Conservation (phyloP, 75 land plant genomes). For the Ceratopteris richardii region DNA sequence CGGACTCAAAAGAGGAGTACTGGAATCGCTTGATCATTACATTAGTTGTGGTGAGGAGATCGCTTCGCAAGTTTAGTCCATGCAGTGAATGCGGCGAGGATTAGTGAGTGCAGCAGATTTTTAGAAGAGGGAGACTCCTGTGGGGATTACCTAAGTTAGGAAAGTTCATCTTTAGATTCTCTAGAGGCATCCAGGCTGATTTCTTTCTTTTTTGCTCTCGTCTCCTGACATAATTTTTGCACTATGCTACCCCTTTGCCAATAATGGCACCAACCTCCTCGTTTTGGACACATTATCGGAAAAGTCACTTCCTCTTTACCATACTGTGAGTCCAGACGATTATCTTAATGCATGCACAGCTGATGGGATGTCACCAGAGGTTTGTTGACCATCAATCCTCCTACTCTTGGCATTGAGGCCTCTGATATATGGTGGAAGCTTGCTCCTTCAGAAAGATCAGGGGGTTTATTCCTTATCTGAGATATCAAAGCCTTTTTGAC, state of each 20-base stretch:
- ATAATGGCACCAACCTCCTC: constrained; percentile 72
- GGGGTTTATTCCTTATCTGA: constrained; percentile 31
- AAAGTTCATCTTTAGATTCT: constrained; percentile 58
- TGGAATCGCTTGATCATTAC: no score
- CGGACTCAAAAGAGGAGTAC: no score
- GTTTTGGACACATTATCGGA: constrained; percentile 55
- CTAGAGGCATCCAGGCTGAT: constrained; percentile 52
- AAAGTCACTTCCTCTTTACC: constrained; percentile 36
- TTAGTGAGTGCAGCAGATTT: no score
- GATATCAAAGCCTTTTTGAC: constrained; percentile 33
- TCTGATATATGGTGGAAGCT: neutral
- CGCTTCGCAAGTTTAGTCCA: no score
- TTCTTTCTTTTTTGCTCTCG: constrained; percentile 74
- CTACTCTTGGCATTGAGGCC: neutral
- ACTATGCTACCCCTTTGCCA: constrained; percentile 69
- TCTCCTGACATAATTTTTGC: constrained; percentile 50
- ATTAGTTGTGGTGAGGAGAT: no score
- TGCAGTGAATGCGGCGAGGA: no score
- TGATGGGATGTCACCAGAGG: neutral
- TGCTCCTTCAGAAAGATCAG: neutral
- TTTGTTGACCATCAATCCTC: neutral
- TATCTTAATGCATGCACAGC: neutral
- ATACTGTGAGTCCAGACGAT: neutral
- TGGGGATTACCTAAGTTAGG: no score
- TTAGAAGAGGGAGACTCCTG: no score